phyloP scores from a whole-genome alignment of 768 basidiomycete genomes.

The Tricholomella constricta region DNA sequence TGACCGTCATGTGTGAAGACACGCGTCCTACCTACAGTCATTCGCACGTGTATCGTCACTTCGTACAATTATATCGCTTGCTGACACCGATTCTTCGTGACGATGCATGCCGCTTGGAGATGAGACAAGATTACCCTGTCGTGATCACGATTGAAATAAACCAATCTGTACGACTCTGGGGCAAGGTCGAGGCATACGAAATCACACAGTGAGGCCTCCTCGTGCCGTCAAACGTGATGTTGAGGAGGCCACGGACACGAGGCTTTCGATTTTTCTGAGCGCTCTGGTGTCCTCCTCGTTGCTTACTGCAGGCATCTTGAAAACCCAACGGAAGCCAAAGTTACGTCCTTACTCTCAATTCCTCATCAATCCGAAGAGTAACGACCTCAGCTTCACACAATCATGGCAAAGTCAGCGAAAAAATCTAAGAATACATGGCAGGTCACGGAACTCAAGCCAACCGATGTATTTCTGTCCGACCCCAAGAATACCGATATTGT shows the following conservation, averaged over 20 bases:
- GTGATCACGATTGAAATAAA: not conserved
- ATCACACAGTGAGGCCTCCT: not conserved
- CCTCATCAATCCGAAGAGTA: too few species aligned
- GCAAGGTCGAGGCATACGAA: too few species aligned
- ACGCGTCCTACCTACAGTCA: not conserved
- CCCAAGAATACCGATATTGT: constrained; percentile 16
- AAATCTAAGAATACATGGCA: constrained; percentile 10
- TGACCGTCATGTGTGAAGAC: not conserved
- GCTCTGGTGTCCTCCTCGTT: not conserved
- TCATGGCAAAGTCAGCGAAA: too few species aligned
- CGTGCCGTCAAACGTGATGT: not conserved
- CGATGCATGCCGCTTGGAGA: too few species aligned
- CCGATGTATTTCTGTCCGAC: constrained; percentile 17
- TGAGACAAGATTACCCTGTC: not conserved
- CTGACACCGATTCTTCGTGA: too few species aligned
- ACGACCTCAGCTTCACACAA: too few species aligned
- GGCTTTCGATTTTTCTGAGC: not conserved
- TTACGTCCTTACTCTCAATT: too few species aligned
- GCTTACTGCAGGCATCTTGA: too few species aligned
- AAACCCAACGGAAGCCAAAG: too few species aligned
- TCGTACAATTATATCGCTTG: not conserved
- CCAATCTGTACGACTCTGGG: too few species aligned
- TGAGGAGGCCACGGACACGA: not conserved
- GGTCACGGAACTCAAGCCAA: constrained; percentile 14
- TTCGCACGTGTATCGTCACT: not conserved